Conservation (phyloP, 129 eudicot genomes). For the Arctium lappa region DNA sequence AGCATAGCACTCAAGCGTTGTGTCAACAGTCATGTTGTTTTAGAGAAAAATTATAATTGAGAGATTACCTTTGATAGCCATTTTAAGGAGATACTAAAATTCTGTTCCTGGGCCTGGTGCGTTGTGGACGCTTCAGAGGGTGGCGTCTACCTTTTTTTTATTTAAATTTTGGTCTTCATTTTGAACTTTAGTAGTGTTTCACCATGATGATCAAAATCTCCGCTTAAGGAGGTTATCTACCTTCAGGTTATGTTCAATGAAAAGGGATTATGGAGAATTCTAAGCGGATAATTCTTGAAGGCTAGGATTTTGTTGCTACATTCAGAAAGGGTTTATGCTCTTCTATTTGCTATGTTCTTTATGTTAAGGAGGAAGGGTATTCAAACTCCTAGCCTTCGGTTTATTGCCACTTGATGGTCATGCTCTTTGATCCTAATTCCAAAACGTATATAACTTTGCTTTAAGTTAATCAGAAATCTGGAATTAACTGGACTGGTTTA, state of each 20-base stretch:
- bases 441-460: neutral
- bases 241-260: slow-evolving; percentile 12
- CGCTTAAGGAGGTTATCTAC: neutral
- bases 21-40: neutral
- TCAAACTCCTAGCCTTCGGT: neutral
- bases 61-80: neutral
- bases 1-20: neutral
- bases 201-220: neutral
- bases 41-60: neutral
- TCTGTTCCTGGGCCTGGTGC: neutral
- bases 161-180: neutral
- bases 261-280: neutral
- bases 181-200: neutral
- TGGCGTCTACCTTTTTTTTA: neutral
- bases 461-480: neutral
- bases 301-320: neutral
- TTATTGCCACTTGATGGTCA: neutral
- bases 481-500: neutral
- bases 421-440: neutral
- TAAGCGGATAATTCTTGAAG: neutral
- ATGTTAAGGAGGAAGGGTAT: neutral
- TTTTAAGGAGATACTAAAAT: neutral
- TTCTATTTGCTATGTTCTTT: neutral
- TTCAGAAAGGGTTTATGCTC: neutral
- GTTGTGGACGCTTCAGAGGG: no score